Evolutionary conservation across 345 rosid genomes (phyloP), one percentile per base, ranked within the genome.

Genomic region (Leavenworthia alabamica): DNA sequence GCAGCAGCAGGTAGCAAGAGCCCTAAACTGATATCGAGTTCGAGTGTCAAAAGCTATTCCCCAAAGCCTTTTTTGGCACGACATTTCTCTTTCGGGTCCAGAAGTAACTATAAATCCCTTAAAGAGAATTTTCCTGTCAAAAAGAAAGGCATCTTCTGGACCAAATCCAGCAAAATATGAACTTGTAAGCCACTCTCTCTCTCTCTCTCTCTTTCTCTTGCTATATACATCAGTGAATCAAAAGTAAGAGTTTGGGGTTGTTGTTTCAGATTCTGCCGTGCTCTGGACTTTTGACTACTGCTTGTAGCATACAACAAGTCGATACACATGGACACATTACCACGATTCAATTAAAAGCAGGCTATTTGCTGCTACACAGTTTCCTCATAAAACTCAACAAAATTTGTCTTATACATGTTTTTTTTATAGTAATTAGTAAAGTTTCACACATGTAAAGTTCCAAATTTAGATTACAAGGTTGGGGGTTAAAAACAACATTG

Each of bases 71-170:
- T 89, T 75, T 73, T 88, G 72, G 77, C 74, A 62, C 64, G 86
- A 42, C 97, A 84, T 67, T 90, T 94, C 49, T 88, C 95, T 11
- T 81, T 94, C 47, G 88, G 89, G 56, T 86, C 83, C 27, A 90
- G 80, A 72, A 86, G 76, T 17, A 41, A 14, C 24, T 74, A 76
- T 66, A 81, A 75, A 62, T 66, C 84, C 41, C 26, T 73, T n/a
- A 44, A 77, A 52, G 96, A 83, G 64, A 82, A 67, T 64, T 76
- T 78, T 48, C 46, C 81, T n/a, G 37, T 71, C 5, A 68, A 77
- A 75, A 93, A 74, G 84, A 87, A 80, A 58, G 90, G 95, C 27
- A 75, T 89, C 75, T 90, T 93, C 73, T 93, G 99, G 97, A 70
- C 90, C 51, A 87, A 83, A 65, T 84, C 95, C 63, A 66, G 86